Evolutionary conservation across 2,329 filamentous ascomycete genomes (phyloP).

Genomic region (Myotisia sp.): DNA sequence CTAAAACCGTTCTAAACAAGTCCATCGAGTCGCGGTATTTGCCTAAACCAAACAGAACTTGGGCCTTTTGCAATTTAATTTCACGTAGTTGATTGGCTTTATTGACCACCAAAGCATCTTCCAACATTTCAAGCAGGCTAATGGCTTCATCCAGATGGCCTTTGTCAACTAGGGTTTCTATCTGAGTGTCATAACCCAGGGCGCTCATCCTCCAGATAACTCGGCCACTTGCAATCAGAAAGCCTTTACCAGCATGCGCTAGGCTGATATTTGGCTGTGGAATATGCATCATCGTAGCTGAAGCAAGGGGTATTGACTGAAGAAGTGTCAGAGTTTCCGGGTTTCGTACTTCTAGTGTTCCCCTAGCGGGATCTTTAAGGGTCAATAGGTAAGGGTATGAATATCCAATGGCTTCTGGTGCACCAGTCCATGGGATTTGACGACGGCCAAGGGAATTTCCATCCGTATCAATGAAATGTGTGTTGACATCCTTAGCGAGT

Average conservation of each 20-base stretch:
- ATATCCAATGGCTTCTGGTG: constrained; percentile 84
- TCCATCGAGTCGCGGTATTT: constrained; percentile 80
- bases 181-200: constrained; percentile 77
- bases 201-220: constrained; percentile 94
- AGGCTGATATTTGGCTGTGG: constrained; percentile 84
- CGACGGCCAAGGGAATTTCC: constrained; percentile 69
- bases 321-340: constrained; percentile 81
- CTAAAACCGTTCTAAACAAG: constrained; percentile 77
- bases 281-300: constrained; percentile 74
- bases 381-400: constrained; percentile 92
- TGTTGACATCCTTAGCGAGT: constrained; percentile 95
- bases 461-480: constrained; percentile 72
- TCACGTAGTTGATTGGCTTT: constrained; percentile 70
- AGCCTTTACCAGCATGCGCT: constrained; percentile 92
- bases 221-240: constrained; percentile 81
- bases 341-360: constrained; percentile 77
- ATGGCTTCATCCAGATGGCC: constrained; percentile 79
- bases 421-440: constrained; percentile 81
- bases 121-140: constrained; percentile 74
- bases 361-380: constrained; percentile 68
- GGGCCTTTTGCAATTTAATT: constrained; percentile 83
- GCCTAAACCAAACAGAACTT: constrained; percentile 63
- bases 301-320: constrained; percentile 69
- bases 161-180: constrained; percentile 62
- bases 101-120: constrained; percentile 75